A percentile compares a stretch with the other conserved stretches of the same genome.
phyloP scores from a whole-genome alignment of 192 early-diverging fungal species.

The Backusella tuberculispora region DNA sequence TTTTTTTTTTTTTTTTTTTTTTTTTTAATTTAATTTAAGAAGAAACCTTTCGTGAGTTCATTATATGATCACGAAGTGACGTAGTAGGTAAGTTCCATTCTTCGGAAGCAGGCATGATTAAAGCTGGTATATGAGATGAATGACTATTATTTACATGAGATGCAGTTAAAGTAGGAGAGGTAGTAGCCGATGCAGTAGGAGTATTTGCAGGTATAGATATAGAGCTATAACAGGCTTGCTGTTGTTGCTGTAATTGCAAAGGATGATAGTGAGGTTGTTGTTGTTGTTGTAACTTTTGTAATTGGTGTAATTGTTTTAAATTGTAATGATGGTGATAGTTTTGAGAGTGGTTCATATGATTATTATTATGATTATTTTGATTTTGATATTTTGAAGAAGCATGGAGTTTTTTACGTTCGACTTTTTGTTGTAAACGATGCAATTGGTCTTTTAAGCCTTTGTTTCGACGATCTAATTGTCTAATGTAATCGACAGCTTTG shows the following conservation, averaged over 20 bases:
- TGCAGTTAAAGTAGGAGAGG: conserved; percentile 23
- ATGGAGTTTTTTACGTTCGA: background rate
- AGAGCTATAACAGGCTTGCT: conserved; percentile 8
- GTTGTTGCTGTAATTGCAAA: background rate
- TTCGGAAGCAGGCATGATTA: conserved; percentile 27
- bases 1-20: background rate
- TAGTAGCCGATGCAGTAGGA: conserved; percentile 6
- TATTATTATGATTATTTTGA: conserved; percentile 19
- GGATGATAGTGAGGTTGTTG: background rate
- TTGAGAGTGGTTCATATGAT: conserved; percentile 7
- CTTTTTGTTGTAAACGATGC: conserved; percentile 19
- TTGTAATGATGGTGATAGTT: conserved; percentile 17
- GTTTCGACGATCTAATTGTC: conserved; percentile 63
- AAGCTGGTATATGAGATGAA: conserved; percentile 16
- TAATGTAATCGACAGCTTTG: conserved; percentile 70
- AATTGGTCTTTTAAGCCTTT: conserved; percentile 29
- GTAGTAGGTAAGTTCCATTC: background rate
- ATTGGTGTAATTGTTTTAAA: conserved; percentile 19
- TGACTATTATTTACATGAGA: conserved; percentile 11
- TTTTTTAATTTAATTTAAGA: background rate
- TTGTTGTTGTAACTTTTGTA: background rate
- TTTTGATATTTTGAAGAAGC: background rate
- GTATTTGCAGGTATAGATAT: conserved; percentile 25
- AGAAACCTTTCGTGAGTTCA: conserved; percentile 1
- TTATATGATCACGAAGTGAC: conserved; percentile 2